These are phyloP conservation scores for Hygrocybe punicea DNA, from an alignment of 768 basidiomycete genomes.

Conservation along the genomic window DNA sequence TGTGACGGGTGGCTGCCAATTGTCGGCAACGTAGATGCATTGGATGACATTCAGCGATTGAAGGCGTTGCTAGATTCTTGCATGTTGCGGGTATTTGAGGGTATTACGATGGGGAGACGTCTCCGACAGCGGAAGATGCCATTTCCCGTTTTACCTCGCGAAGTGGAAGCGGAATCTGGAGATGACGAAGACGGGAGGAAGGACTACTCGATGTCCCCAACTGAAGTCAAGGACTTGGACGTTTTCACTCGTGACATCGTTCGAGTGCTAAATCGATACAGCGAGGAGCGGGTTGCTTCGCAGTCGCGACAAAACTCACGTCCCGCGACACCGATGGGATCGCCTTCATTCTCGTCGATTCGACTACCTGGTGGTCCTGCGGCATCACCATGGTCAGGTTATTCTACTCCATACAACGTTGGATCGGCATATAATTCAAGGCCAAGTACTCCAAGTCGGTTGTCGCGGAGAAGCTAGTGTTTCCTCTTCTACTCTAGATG, in stretches of 20 bases:
- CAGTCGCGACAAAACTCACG: conserved; percentile 63
- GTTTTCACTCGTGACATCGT: conserved; percentile 72
- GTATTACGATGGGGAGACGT: conserved; percentile 54
- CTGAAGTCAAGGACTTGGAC: conserved; percentile 75
- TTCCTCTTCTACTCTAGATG: conserved; percentile 12
- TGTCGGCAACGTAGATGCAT: conserved; percentile 62
- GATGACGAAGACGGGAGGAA: conserved; percentile 50
- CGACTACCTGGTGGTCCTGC: conserved; percentile 34
- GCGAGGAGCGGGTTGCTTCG: conserved; percentile 55
- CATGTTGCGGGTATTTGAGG: conserved; percentile 88
- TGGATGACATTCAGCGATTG: conserved; percentile 81
- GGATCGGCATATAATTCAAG: conserved; percentile 51
- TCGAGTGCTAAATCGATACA: conserved; percentile 65
- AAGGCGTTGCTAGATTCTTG: conserved; percentile 77
- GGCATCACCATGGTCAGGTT: conserved; percentile 43
- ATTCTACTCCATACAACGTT: conserved; percentile 51
- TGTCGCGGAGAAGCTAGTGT: conserved; percentile 38
- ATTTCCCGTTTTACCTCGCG: conserved; percentile 39
- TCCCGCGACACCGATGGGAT: conserved; percentile 61
- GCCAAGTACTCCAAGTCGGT: conserved; percentile 61
- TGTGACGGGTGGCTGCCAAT: conserved; percentile 92
- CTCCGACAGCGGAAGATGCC: conserved; percentile 26
- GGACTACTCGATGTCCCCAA: conserved; percentile 55
- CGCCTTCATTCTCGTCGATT: conserved; percentile 41
- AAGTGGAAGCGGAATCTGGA: conserved; percentile 55